phyloP scores from a whole-genome alignment of 2,329 filamentous ascomycete species.

The Tolypocladium paradoxum region DNA sequence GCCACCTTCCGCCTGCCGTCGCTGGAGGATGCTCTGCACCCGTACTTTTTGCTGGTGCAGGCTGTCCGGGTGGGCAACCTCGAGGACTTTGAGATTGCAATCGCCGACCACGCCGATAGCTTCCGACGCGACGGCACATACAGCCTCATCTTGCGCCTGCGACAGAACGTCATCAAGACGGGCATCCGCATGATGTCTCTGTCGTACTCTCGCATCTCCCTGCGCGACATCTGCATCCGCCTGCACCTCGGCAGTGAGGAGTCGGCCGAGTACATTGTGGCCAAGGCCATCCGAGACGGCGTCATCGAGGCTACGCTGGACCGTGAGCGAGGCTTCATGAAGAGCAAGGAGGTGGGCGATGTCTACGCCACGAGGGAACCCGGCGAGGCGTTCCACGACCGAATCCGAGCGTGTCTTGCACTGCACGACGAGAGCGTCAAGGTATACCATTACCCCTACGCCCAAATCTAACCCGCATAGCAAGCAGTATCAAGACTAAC shows the following conservation, averaged over 20 bases:
- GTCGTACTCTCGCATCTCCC: conserved; percentile 92
- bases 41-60: conserved; percentile 89
- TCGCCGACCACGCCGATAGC: conserved; percentile 67
- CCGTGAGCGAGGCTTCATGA: conserved; percentile 93
- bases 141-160: conserved; percentile 83
- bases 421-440: conserved; percentile 98
- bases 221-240: conserved; percentile 94
- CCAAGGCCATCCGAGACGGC: conserved; percentile 94
- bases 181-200: conserved; percentile 98
- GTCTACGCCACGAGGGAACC: conserved; percentile 94
- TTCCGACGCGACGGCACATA: conserved; percentile 95
- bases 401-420: conserved; percentile 81
- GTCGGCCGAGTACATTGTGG: conserved; percentile 97
- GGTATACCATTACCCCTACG: conserved; percentile 35
- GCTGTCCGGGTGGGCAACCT: conserved; percentile 94
- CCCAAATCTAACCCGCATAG: neutral
- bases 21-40: conserved; percentile 78
- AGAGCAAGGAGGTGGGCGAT: conserved; percentile 93
- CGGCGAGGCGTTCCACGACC: conserved; percentile 93
- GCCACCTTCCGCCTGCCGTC: conserved; percentile 84
- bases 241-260: conserved; percentile 91
- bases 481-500: conserved; percentile 7
- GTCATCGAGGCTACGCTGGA: conserved; percentile 94
- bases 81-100: conserved; percentile 81
- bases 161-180: conserved; percentile 99